phyloP scores from a whole-genome alignment of 129 eudicot genomes.

The Daucus carota region DH1_v3.0 NC_030385.2:6045001-6045500 shows the following conservation, averaged over 20 bases:
- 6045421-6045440: not conserved
- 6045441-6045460: too few relatives aligned
- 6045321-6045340: not conserved
- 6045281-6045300: not conserved
- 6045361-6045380: not conserved
- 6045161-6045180: too few relatives aligned
- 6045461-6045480: too few relatives aligned
- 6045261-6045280: not conserved
- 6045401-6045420: conserved; percentile 4
- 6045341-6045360: not conserved
- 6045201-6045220: conserved; percentile 3
- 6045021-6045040: not conserved
- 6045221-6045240: not conserved
- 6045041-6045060: not conserved
- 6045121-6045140: not conserved
- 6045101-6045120: not conserved
- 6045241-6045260: conserved; percentile 8
- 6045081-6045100: not conserved
- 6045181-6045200: not conserved
- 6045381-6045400: not conserved
- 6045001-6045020: not conserved
- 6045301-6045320: not conserved
- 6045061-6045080: not conserved
- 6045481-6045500: too few relatives aligned
- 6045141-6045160: too few relatives aligned